phyloP scores from a whole-genome alignment of 306 rosid genomes.

The Cucumis sativus region Cucumber_9930_V3 NC_026656.2:13412001-13412500 shows the following conservation, averaged over 20 bases:
- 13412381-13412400: too few relatives aligned
- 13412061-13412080: too few relatives aligned
- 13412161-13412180: too few relatives aligned
- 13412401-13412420: neutral
- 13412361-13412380: neutral
- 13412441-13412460: neutral
- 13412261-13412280: neutral
- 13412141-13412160: too few relatives aligned
- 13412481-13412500: neutral
- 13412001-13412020: too few relatives aligned
- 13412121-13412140: too few relatives aligned
- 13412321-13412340: neutral
- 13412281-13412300: neutral
- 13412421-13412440: neutral
- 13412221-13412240: neutral
- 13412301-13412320: neutral
- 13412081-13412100: too few relatives aligned
- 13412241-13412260: neutral
- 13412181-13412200: too few relatives aligned
- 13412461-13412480: neutral
- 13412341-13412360: neutral
- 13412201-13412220: neutral
- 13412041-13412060: too few relatives aligned
- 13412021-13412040: too few relatives aligned
- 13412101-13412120: too few relatives aligned